Base-by-base conservation (phyloP, 2,329 filamentous ascomycete genomes). In the Ploettnerulaceae sp. region DNA sequence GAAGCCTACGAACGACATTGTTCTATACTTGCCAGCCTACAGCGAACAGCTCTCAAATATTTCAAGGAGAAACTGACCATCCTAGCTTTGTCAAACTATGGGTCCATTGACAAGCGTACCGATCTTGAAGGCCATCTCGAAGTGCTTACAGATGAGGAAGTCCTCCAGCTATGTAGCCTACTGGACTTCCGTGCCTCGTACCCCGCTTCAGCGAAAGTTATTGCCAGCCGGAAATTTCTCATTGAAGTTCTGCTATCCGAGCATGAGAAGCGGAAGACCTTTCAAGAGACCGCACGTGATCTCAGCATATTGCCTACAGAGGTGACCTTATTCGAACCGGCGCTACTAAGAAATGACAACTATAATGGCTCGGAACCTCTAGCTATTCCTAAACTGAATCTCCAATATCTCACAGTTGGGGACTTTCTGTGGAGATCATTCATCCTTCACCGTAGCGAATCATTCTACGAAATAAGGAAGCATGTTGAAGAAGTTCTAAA, bases 381-480 rank as follows among this genome's bases (percentile, higher is more conserved):
- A 48, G 88, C 93, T 2, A 81, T 98, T 33, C 93, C 93, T 2
- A 98, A 98, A 64, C 69, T 97, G 35, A 98, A 96, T 58, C 71
- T 98, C 21, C 93, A 98, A 62, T 98, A 98, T 66, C 74, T 98
- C 11, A 95, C 90, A 2, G 81, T 95, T 40, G 89, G 89, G 2
- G 93, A 98, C 66, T 98, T 98, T 59, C 70, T 98, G n/a, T 98
- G 90, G 89, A 80, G 94, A 52, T 89, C 91, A 0, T 84, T 97
- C 60, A 76, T 94, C 11, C 72, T 98, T 7, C 93, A 95, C 64
- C 82, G 91, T 31, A 86, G 84, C 48, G 93, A 98, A 66, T 79
- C 91, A 0, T 96, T 97, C 64, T 97, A 94, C 64, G 87, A 89
- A 50, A 91, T 98, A 49, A 81, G 89, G 35, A 91, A 89, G 61